Evolutionary conservation across 108 stramenopile genomes (phyloP), one percentile per base, ranked within the genome.

Genomic region (Aurantiochytrium sp.): DNA sequence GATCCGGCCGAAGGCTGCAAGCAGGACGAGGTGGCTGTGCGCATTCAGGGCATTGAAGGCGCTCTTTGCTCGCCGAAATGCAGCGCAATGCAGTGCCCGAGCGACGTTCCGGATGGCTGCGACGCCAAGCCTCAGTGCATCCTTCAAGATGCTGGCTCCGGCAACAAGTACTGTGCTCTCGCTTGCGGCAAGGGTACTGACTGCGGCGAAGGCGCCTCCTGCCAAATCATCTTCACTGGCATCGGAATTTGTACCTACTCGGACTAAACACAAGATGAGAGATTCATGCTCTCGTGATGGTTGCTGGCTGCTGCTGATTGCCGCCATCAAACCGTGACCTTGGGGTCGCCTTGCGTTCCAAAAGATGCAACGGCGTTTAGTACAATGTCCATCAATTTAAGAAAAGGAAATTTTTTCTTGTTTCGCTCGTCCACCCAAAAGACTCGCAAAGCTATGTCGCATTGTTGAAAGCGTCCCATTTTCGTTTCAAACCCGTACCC

Each of bases 91-190:
- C 49, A 83, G 76, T 83, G 76, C 76, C 76, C 76, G 6, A 83
- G 76, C 51, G 76, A 83, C 76, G n/a, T 83, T 12, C 76, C 76
- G 6, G 45, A 47, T 8, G 76, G 76, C 23, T 83, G 76, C 28
- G 76, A 83, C 25, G 76, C 76, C 51, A 47, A 83, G 51, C 76
- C 76, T 43, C 76, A 83, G 76, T 83, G 76, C 23, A 83, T 83
- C 25, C 76, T 83, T 6, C 76, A 83, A 23, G 76, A 83, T 35
- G 76, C 76, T 35, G 51, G 18, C 45, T 83, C 76, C 4, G 76
- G 76, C 18, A 83, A 83, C 76, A 83, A 83, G 76, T 83, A 83
- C 76, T 83, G 76, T 35, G 76, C 76, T 6, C 51, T 83, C 12
- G 76, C 76, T 12, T 83, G 76, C 23, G 51, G 49, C 76, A 83